Conservation (phyloP, 139 green algal genomes). For the Desmodesmus armatus region DNA sequence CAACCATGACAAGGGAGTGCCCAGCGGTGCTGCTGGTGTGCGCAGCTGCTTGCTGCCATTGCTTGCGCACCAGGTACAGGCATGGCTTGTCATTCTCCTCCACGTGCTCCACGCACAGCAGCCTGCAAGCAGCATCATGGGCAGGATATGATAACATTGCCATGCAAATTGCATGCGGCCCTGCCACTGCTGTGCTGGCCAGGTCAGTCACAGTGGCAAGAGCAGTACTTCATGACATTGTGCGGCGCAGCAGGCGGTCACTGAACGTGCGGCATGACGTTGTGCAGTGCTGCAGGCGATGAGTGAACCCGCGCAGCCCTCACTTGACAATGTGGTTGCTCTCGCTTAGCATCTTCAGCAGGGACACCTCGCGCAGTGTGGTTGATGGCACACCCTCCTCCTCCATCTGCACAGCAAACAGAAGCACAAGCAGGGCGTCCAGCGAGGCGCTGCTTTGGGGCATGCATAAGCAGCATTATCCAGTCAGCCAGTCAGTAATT, state of each 20-base stretch:
- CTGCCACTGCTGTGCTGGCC: neutral
- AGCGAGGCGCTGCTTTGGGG: neutral
- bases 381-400: constrained; percentile 98
- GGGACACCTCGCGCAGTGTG: constrained; percentile 95
- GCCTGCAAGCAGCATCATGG: constrained; percentile 47
- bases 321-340: constrained; percentile 95
- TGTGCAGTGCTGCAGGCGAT: neutral
- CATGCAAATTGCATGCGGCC: too few relatives aligned
- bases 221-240: too few relatives aligned
- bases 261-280: neutral
- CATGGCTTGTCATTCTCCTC: constrained; percentile 96
- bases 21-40: neutral
- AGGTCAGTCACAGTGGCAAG: too few relatives aligned
- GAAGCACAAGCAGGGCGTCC: neutral
- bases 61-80: constrained; percentile 91
- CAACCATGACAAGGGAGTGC: too few relatives aligned
- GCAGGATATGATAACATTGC: too few relatives aligned
- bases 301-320: too few relatives aligned
- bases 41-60: neutral
- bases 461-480: too few relatives aligned
- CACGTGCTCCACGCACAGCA: constrained; percentile 94
- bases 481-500: neutral
- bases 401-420: constrained; percentile 86
- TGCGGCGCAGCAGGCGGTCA: neutral
- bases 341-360: constrained; percentile 95